These are phyloP conservation scores for Chlamydomonas sp. DNA, from an alignment of 139 green algal species.

Conservation along the genomic window DNA sequence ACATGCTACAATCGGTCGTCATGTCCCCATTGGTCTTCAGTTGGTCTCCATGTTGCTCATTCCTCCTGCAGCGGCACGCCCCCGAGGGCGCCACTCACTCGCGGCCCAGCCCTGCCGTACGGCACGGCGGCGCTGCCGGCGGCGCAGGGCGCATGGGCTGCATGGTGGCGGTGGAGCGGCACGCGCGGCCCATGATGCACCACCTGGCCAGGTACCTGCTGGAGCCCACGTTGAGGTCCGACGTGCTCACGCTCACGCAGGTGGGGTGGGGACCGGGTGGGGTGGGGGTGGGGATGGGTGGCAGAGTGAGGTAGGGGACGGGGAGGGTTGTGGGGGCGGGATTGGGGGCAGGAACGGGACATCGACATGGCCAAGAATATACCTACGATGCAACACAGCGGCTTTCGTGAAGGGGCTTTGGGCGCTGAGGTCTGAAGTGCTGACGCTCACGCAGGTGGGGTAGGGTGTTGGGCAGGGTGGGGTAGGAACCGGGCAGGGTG, in stretches of 20 bases:
- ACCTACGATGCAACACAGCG: no score
- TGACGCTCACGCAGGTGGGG: no score
- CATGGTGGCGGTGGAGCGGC: constrained; percentile 34
- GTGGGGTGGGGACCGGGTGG: background rate
- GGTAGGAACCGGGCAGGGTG: no score
- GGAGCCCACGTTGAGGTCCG: constrained; percentile 26
- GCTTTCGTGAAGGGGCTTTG: no score
- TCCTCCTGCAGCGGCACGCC: background rate
- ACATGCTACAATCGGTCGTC: background rate
- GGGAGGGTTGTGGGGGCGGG: no score
- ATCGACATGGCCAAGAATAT: no score
- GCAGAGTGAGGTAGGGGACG: no score
- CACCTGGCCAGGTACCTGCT: constrained; percentile 21
- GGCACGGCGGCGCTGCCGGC: constrained; percentile 9
- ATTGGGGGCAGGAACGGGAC: no score
- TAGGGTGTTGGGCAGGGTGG: no score
- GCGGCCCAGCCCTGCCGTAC: background rate
- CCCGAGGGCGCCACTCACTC: background rate
- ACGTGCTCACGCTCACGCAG: constrained; percentile 12
- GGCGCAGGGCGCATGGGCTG: background rate
- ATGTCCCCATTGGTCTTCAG: background rate
- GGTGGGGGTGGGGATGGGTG: no score
- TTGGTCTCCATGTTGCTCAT: no score
- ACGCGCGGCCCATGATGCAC: constrained; percentile 37
- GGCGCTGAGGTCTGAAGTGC: no score